Evolutionary conservation across 768 basidiomycete genomes (phyloP), one percentile per base, ranked within the genome.

Genomic region (Auriscalpium microsporum): DNA sequence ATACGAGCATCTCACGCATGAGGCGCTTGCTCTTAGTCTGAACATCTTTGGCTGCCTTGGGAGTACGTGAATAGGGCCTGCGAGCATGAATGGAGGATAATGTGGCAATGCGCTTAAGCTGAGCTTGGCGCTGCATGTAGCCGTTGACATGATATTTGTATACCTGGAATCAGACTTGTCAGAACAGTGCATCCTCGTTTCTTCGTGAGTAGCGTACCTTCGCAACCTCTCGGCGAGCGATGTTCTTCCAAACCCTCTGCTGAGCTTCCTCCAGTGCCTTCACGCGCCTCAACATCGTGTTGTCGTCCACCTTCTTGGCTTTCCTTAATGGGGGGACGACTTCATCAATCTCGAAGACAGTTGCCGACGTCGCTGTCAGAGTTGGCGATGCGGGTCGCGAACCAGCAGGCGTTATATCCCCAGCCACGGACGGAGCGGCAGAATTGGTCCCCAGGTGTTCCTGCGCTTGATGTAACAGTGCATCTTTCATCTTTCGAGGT

Each of bases 1-100:
- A 94, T 17, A 93, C 83, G 58, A 94, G 83, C 88, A 97, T 93
- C 75, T 97, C 94, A 33, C 93, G 84, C 88, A 92, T 91, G 40
- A 94, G 74, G 42, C 90, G 81, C 68, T 90, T 93, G 21, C 84
- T 86, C 66, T 92, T 91, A 17, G 82, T 82, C 67, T 93, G 90
- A 2, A 82, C 74, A 58, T 94, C 92, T 69, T 94, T 95, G 56
- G 76, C 78, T 5, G 82, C 79, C 67, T 90, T 93, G 11, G 85
- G 78, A 1, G 87, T 85, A 63, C 83, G 83, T 9, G 77, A 79
- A 60, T 83, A 85, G 0, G 89, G 88, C 59, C 80, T 81, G 21
- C 87, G 84, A 7, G 87, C 88, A 69, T 93, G 88, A 33, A 87
- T 76, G 1, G 87, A 83, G 16, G 85, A 82, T 38, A 87, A 70